A percentile compares a stretch with the other conserved stretches of the same genome.
phyloP scores from a whole-genome alignment of 306 rosid species.

The Pueraria montana region DNA sequence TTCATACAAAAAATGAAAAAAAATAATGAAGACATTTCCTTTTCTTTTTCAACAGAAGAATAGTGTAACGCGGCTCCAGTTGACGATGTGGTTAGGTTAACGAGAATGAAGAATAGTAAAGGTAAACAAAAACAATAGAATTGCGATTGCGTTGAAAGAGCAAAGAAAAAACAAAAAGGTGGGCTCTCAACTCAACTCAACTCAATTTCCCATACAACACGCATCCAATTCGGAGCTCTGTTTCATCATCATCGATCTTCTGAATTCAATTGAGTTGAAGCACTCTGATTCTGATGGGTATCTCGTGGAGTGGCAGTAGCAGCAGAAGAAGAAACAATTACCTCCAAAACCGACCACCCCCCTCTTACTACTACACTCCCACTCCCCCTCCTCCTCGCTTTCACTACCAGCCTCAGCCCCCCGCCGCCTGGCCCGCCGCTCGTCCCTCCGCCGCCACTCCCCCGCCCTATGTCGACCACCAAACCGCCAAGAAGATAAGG shows the following conservation, averaged over 20 bases:
- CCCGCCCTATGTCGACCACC: slow-evolving; percentile 81
- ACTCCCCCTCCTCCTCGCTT: slow-evolving; percentile 47
- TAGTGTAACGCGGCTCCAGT: no score
- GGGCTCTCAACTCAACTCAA: no score
- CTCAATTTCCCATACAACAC: slow-evolving; percentile 14
- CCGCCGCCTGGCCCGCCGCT: slow-evolving; percentile 60
- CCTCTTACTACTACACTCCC: slow-evolving; percentile 52
- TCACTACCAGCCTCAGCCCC: slow-evolving; percentile 65
- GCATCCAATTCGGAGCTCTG: background rate
- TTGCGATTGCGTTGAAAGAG: background rate
- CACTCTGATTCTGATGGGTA: slow-evolving; percentile 74
- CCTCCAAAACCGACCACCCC: slow-evolving; percentile 55
- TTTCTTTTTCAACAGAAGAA: no score
- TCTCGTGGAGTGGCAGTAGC: slow-evolving; percentile 61
- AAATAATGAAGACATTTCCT: no score
- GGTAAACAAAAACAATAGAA: background rate
- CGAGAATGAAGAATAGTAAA: no score
- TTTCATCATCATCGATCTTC: background rate
- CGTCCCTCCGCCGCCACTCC: slow-evolving; percentile 56
- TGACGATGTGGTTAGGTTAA: no score
- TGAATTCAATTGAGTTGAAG: no score
- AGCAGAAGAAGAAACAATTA: slow-evolving; percentile 65
- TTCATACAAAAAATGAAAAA: no score
- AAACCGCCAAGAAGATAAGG: slow-evolving; percentile 79
- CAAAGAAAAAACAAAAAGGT: background rate